Evolutionary conservation across 805 yeast species (phyloP).

Genomic region (Metschnikowia similis): DNA sequence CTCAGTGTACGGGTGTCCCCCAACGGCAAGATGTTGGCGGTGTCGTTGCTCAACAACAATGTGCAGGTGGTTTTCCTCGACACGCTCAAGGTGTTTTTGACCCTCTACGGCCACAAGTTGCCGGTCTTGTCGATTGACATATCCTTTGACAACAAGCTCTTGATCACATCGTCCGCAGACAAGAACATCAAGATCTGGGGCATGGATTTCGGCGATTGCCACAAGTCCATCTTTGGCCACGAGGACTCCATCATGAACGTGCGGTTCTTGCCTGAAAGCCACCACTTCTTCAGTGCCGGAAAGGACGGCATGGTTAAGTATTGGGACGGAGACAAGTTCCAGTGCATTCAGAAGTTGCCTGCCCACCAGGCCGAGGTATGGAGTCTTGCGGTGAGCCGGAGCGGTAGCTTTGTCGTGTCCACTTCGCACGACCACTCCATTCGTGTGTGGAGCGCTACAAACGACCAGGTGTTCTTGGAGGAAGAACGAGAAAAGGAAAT

Average conservation of each 20-base stretch:
- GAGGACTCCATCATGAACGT: slow-evolving; percentile 94
- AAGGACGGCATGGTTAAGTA: slow-evolving; percentile 88
- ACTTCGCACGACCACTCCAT: slow-evolving; percentile 92
- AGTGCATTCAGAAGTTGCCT: slow-evolving; percentile 78
- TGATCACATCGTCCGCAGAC: slow-evolving; percentile 94
- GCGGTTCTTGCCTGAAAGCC: slow-evolving; percentile 76
- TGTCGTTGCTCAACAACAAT: slow-evolving; percentile 86
- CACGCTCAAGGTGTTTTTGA: slow-evolving; percentile 78
- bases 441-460: slow-evolving; percentile 89
- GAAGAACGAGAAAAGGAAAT: slow-evolving; percentile 95
- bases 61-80: slow-evolving; percentile 91
- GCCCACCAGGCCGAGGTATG: slow-evolving; percentile 91
- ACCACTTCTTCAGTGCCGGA: slow-evolving; percentile 83
- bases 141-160: slow-evolving; percentile 79
- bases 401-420: slow-evolving; percentile 69
- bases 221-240: slow-evolving; percentile 92
- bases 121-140: slow-evolving; percentile 94
- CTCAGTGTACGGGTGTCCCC: slow-evolving; percentile 77
- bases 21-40: slow-evolving; percentile 71
- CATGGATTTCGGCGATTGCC: slow-evolving; percentile 97
- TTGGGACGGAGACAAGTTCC: slow-evolving; percentile 99
- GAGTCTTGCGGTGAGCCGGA: slow-evolving; percentile 74
- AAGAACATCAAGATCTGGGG: slow-evolving; percentile 99
- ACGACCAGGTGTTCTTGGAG: slow-evolving; percentile 92
- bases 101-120: slow-evolving; percentile 91